Base-by-base conservation (phyloP, 768 basidiomycete genomes). In the Amanita polypyramis region DNA sequence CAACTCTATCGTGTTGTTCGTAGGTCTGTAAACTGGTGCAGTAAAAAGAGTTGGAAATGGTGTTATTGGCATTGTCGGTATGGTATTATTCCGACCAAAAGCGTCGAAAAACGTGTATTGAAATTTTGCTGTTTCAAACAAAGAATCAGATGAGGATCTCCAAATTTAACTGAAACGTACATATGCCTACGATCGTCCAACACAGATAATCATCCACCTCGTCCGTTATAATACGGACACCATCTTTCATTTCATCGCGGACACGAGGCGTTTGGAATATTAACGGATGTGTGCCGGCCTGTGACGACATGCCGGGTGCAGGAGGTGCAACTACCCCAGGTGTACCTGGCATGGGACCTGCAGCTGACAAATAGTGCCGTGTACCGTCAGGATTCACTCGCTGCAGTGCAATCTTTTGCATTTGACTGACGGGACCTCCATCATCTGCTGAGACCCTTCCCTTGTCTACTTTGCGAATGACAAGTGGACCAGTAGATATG, bases 121-220 rank as follows among this genome's bases (percentile, higher is more conserved):
- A 65, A 92, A 93, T 65, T 92, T 91, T 47, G 90, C 89, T 92
- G 55, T 15, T 58, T 52, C 8, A 30, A 17, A 19, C 37, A 15
- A 46, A 36, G 4, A 10, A 27, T 37, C n/a, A 48, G 39, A 19
- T 12, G 20, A 17, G 1, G 7, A 27, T 15, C n/a, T 14, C 12
- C 0, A 34, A 25, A 19, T 12, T 2, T 38, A 47, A 25, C 33
- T 35, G 15, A 45, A 43, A 57, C 85, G 64, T 66, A 93, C 93
- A 90, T 45, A 95, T 93, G 33, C 93, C 90, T 54, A 92, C 90
- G 56, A 96, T 93, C 10, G 90, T 91, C 93, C 93, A 96, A 58
- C 88, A 91, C 49, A 94, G 68, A 70, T 91, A 94, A 60, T 96
- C 93, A 60, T 96, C 92, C 5, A 96, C 88, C 63, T 91, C 87